Evolutionary conservation across 2,329 filamentous ascomycete genomes (phyloP), one percentile per base, ranked within the genome.

Genomic region (Zymoseptoria brevis): DNA sequence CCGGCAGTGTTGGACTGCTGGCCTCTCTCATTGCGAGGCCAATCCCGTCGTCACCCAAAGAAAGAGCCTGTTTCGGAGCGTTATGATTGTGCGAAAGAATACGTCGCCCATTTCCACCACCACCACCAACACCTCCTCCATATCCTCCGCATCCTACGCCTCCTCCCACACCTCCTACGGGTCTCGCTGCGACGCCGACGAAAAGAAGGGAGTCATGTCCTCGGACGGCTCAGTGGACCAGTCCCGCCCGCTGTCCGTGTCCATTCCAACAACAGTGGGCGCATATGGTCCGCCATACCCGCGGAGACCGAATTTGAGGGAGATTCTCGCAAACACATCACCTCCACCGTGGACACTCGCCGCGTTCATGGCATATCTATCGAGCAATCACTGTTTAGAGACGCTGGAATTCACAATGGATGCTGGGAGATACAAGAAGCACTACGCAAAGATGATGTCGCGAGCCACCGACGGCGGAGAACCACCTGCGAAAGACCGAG

Each of bases 401-500:
- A 96, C 92, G 1, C 80, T 99, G 48, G 94, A 97, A 72, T 99
- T 99, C 74, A 96, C 92, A 49, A 87, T 96, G 81, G 94, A 96
- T 73, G 89, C 93, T 21, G 88, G 91, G 59, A 84, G 90, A 61
- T 99, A 97, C 72, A 83, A 85, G 56, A 83, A 86, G 68, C 81
- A 84, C 68, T 87, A 85, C 72, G 76, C 80, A 56, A 79, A 83
- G 59, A 79, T 84, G 69, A 76, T 83, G 59, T 83, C 83, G 57
- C 73, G 77, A 72, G 68, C 73, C 67, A 60, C 63, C n/a, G 61
- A 65, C 53, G 70, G 74, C 2, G 77, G 77, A 53, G 75, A 75
- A 57, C 76, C 81, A 2, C 79, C 83, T 13, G 79, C 78, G 49
- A 79, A 83, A 59, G 81, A 86, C 66, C 80, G 78, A 61, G 83